Conservation (phyloP, 139 green algal genomes). For the Haematococcus sp. region DNA sequence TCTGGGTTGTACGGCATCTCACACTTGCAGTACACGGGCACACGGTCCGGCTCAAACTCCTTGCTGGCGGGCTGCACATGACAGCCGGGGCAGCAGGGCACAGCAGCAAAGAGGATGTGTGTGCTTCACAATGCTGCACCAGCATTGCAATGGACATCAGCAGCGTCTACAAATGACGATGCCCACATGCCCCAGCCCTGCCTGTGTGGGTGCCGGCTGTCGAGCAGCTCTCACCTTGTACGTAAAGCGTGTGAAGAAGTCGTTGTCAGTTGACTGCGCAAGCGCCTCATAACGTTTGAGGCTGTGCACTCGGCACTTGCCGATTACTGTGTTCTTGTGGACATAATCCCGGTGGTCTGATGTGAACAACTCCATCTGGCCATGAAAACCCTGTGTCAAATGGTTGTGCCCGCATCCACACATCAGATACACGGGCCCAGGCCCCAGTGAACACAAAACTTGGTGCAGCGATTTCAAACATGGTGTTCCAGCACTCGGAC, state of each 20-base stretch:
- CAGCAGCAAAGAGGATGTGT: too few relatives aligned
- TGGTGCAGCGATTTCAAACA: background rate
- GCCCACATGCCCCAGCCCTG: too few relatives aligned
- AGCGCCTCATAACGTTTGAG: slow-evolving; percentile 61
- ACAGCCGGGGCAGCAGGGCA: background rate
- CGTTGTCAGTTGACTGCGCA: slow-evolving; percentile 33
- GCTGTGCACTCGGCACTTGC: slow-evolving; percentile 60
- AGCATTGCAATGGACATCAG: background rate
- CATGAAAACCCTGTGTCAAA: slow-evolving; percentile 62
- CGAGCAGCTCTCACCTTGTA: slow-evolving; percentile 75
- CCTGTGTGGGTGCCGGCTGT: too few relatives aligned
- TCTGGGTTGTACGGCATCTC: slow-evolving; percentile 88
- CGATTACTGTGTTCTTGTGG: slow-evolving; percentile 44
- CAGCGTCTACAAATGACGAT: too few relatives aligned
- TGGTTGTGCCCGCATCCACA: too few relatives aligned
- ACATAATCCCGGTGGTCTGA: slow-evolving; percentile 64
- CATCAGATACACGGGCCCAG: too few relatives aligned
- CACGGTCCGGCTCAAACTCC: slow-evolving; percentile 53
- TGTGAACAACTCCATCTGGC: slow-evolving; percentile 74
- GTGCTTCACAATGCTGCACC: slow-evolving; percentile 1
- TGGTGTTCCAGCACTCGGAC: too few relatives aligned
- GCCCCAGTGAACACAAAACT: background rate
- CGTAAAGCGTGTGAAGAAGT: slow-evolving; percentile 73
- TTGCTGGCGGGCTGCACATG: slow-evolving; percentile 19
- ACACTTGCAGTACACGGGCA: slow-evolving; percentile 84